Percentiles rank a stretch among this genome's conserved stretches.
Conservation (phyloP, 345 rosid genomes). For the Hypericum androsaemum region DNA sequence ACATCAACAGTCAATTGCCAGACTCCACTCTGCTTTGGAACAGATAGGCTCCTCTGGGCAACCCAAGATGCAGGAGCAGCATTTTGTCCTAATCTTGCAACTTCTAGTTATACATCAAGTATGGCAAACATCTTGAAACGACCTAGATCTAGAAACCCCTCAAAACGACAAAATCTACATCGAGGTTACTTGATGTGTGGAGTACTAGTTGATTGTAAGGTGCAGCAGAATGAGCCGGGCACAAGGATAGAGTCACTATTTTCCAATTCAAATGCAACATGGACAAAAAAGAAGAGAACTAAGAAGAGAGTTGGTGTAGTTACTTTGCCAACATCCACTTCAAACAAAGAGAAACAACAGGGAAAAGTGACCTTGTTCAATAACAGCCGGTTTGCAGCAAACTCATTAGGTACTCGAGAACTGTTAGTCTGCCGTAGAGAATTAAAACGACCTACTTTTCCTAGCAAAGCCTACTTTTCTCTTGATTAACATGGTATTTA, state of each 20-base stretch:
- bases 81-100: no score
- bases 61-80: no score
- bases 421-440: not conserved
- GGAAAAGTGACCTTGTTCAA: constrained; percentile 24
- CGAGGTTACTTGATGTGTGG: constrained; percentile 15
- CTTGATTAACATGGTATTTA: constrained; percentile 6
- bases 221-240: constrained; percentile 15
- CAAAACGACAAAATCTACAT: constrained; percentile 1
- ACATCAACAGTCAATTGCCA: no score
- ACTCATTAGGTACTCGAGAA: constrained; percentile 32
- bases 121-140: no score
- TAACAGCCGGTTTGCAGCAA: constrained; percentile 18
- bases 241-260: constrained; percentile 27
- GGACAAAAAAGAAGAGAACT: constrained; percentile 43
- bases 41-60: no score
- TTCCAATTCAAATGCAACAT: constrained; percentile 21
- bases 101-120: no score
- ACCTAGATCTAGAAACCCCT: no score
- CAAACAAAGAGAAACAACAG: constrained; percentile 21
- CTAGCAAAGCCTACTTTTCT: constrained; percentile 3
- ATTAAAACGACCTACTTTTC: not conserved
- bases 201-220: constrained; percentile 12
- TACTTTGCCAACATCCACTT: constrained; percentile 18
- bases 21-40: no score
- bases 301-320: constrained; percentile 27